A percentile compares a stretch with the other conserved stretches of the same genome.
phyloP scores from a whole-genome alignment of 345 rosid genomes.

The Eucalyptus marginata region DNA sequence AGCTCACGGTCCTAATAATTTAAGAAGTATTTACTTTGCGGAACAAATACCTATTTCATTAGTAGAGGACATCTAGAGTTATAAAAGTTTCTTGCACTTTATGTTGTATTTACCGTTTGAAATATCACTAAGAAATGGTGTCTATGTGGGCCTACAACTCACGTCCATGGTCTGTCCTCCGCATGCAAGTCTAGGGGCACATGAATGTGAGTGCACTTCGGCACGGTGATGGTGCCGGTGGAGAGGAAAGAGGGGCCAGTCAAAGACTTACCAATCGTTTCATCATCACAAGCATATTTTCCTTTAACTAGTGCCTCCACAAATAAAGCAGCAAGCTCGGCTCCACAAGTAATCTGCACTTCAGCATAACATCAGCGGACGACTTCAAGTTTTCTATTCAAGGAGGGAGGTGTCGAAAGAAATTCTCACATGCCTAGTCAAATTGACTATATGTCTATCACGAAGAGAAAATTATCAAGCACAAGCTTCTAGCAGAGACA shows the following conservation, averaged over 20 bases:
- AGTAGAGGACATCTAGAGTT: not conserved
- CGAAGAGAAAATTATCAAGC: not conserved
- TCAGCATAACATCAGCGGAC: not conserved
- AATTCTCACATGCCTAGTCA: not conserved
- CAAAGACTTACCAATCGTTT: constrained; percentile 55
- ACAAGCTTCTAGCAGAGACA: not conserved
- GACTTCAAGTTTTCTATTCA: not conserved
- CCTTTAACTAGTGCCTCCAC: constrained; percentile 75
- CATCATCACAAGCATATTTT: constrained; percentile 51
- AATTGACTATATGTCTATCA: not conserved
- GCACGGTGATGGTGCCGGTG: not conserved
- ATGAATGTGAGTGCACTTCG: not conserved
- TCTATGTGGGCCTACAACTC: not conserved
- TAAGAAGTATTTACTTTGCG: not conserved
- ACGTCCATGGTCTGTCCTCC: not conserved
- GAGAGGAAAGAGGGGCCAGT: not conserved
- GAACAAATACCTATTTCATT: not conserved
- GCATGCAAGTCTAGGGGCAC: not conserved
- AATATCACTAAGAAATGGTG: not conserved
- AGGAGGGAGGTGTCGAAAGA: not conserved
- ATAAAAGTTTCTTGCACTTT: not conserved
- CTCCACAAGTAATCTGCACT: constrained; percentile 82
- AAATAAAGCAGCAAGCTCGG: constrained; percentile 69
- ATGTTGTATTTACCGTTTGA: not conserved
- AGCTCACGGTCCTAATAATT: not conserved